Evolutionary conservation across 495 filamentous ascomycete species (phyloP).

Genomic region (Penicillium mononematosum): DNA sequence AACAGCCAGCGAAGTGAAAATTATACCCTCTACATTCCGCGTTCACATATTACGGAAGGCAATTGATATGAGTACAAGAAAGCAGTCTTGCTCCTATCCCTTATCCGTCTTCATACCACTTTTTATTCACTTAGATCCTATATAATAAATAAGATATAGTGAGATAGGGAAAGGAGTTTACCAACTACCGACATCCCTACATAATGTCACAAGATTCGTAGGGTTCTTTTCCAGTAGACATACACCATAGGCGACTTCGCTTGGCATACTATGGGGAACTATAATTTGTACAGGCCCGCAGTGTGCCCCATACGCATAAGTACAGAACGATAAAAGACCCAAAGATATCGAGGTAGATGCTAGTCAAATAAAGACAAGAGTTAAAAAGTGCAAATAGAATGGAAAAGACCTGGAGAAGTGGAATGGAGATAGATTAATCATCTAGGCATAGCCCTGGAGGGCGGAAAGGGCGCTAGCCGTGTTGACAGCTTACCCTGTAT

Average conservation of each 20-base stretch:
- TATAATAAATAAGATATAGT: not conserved
- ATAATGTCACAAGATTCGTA: not conserved
- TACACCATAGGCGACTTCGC: not conserved
- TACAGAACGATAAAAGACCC: not conserved
- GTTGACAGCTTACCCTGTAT: conserved; percentile 41
- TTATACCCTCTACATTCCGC: conserved; percentile 8
- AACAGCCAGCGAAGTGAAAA: conserved; percentile 7
- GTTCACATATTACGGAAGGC: not conserved
- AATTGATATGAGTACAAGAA: not conserved
- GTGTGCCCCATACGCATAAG: not conserved
- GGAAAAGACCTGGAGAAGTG: not conserved
- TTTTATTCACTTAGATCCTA: not conserved
- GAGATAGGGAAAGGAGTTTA: not conserved
- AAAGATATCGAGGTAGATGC: not conserved
- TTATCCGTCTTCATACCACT: not conserved
- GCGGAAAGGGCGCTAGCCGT: conserved; percentile 36
- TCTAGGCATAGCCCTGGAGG: conserved; percentile 14
- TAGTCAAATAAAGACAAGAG: not conserved
- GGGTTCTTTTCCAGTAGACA: not conserved
- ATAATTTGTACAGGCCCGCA: not conserved
- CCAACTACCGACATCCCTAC: not conserved
- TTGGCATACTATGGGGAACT: not conserved
- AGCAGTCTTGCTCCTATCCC: not conserved
- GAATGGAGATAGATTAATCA: conserved; percentile 26
- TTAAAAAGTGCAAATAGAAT: not conserved